Conservation (phyloP, 139 green algal genomes). For the Spirogloea muscicola region DNA sequence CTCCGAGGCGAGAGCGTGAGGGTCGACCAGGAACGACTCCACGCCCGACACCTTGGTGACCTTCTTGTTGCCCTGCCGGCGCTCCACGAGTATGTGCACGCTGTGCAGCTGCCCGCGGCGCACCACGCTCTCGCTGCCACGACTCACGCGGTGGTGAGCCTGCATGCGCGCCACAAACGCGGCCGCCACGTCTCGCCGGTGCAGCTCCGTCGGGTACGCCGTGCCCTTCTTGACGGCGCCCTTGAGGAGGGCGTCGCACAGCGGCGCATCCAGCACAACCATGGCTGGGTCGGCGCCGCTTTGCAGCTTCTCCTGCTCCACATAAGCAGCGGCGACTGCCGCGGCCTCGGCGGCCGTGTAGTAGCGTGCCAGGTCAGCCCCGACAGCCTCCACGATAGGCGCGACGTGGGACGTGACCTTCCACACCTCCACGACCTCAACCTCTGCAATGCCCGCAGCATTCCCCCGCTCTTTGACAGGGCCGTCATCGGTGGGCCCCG, state of each 20-base stretch:
- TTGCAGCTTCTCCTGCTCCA: conserved; percentile 10
- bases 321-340: conserved; percentile 6
- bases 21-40: conserved; percentile 47
- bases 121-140: conserved; percentile 17
- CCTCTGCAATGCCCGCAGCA: not conserved
- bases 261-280: conserved; percentile 25
- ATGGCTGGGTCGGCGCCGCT: conserved; percentile 13
- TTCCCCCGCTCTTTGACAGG: not conserved
- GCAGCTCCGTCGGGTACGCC: conserved; percentile 31
- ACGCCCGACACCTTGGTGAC: conserved; percentile 40
- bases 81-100: conserved; percentile 41
- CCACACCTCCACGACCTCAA: conserved; percentile 41
- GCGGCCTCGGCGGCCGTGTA: conserved; percentile 12
- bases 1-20: conserved; percentile 33
- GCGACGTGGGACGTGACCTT: conserved; percentile 19
- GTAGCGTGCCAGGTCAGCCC: conserved; percentile 2
- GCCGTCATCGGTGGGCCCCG: too few relatives aligned
- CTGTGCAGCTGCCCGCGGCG: conserved; percentile 27
- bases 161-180: conserved; percentile 32
- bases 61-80: conserved; percentile 50
- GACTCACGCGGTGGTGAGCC: conserved; percentile 42
- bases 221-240: conserved; percentile 41
- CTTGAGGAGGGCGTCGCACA: conserved; percentile 48
- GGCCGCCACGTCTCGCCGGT: conserved; percentile 14
- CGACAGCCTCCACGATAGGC: conserved; percentile 31